Base-by-base conservation (phyloP, 2,329 filamentous ascomycete species). In the Chrysoporthe puriensis region DNA sequence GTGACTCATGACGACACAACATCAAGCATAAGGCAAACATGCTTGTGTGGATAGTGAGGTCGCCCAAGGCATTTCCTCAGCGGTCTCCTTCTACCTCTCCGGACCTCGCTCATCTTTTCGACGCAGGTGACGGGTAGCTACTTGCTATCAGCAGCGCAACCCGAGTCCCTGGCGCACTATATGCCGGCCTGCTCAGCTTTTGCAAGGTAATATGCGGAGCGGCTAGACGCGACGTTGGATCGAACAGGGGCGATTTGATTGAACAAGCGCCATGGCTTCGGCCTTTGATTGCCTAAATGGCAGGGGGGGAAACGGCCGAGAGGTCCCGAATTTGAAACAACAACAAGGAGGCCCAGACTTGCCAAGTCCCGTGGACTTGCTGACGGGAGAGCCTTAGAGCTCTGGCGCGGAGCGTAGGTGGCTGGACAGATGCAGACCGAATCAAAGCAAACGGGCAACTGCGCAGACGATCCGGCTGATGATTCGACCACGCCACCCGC, bases 371-470 rank as follows among this genome's bases (percentile, higher is more conserved):
- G 63, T 62, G 60, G 42, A 60, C 58, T 48, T 63, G 66, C 58
- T 66, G 64, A 63, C 58, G 62, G 67, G 62, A 60, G 43, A 66
- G 16, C 21, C 11, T n/a, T 26, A 63, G 67, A 69, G 66, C 64
- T 70, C 46, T 70, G 65, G 70, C 71, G 73, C 73, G 73, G 43
- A 16, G 21, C 43, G 21, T 44, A 13, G 73, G 74, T 70, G 71
- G 70, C 66, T 73, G 72, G 70, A 57, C 69, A 63, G 66, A 64
- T 73, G 73, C 73, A 73, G 74, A 72, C 72, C 73, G 72, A 69
- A 72, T 73, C 75, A 73, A 73, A 74, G 72, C 73, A 73, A 71
- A 76, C 79, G 79, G 79, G 74, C 77, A 76, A 75, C 73, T 77
- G 78, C 80, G 78, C 79, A 78, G 76, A 78, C 74, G 73, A 77